A percentile compares a stretch with the other conserved stretches of the same genome.
Conservation (phyloP, 169 alveolate genomes). For the Theileria equi region DNA sequence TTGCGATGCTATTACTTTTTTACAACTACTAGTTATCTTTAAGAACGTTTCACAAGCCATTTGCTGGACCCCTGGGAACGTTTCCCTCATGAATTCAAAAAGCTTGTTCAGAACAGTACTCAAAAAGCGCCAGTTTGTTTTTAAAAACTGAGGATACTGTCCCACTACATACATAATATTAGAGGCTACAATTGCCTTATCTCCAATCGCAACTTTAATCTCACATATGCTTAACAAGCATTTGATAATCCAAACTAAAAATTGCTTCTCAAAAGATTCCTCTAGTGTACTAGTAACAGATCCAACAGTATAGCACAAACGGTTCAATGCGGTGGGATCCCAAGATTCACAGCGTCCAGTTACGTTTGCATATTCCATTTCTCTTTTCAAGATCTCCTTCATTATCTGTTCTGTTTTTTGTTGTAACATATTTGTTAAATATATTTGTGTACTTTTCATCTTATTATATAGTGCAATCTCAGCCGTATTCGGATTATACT, state of each 20-base stretch:
- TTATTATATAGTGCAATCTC: conserved; percentile 92
- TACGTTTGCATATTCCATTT: conserved; percentile 75
- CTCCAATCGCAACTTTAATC: conserved; percentile 93
- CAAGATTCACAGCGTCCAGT: conserved; percentile 69
- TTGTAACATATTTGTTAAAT: conserved; percentile 93
- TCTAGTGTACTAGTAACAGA: conserved; percentile 96
- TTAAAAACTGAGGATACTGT: conserved; percentile 96
- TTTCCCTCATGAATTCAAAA: conserved; percentile 98
- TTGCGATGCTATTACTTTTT: conserved; percentile 71
- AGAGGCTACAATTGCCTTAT: conserved; percentile 95
- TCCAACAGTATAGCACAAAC: conserved; percentile 95
- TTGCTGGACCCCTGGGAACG: conserved; percentile 98
- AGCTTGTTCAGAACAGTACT: conserved; percentile 96
- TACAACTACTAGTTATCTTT: conserved; percentile 89
- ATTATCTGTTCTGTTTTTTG: conserved; percentile 90
- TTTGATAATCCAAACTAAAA: conserved; percentile 91
- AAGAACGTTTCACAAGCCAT: conserved; percentile 98
- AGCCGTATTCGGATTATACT: conserved; percentile 89
- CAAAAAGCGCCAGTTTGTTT: conserved; percentile 95
- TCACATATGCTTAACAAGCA: conserved; percentile 94
- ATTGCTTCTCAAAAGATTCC: conserved; percentile 90
- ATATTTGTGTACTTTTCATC: conserved; percentile 92
- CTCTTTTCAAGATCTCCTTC: conserved; percentile 84
- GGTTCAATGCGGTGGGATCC: conserved; percentile 83
- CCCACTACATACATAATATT: conserved; percentile 99